phyloP scores from a whole-genome alignment of 2,329 filamentous ascomycete genomes.

The Chaetomium globosum region DNA sequence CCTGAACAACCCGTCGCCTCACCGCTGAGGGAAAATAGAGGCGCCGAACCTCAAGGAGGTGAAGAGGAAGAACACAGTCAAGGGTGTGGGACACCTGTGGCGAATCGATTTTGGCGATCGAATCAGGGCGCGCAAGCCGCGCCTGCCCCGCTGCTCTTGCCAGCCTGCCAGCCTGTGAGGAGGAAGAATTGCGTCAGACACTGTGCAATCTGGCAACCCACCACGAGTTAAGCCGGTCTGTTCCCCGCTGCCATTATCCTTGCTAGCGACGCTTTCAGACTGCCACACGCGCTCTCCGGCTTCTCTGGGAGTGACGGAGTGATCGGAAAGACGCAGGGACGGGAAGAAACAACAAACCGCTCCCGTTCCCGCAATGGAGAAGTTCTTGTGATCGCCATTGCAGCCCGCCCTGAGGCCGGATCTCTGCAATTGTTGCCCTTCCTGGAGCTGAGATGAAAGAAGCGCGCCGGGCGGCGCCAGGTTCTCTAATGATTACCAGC shows the following conservation, averaged over 20 bases:
- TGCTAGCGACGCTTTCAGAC: constrained; percentile 3
- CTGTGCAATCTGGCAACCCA: constrained; percentile 33
- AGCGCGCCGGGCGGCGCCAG: constrained; percentile 17
- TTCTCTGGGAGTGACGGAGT: not conserved
- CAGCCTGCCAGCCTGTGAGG: constrained; percentile 12
- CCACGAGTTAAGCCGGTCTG: constrained; percentile 9
- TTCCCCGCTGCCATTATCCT: constrained; percentile 17
- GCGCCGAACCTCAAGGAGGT: constrained; percentile 3
- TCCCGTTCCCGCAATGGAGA: not conserved
- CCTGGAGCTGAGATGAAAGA: constrained; percentile 18
- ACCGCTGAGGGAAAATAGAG: constrained; percentile 2
- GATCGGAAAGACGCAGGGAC: not conserved
- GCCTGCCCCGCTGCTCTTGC: constrained; percentile 15
- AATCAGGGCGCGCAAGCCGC: constrained; percentile 29
- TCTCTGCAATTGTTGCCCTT: constrained; percentile 9
- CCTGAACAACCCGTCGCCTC: not conserved
- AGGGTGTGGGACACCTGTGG: constrained; percentile 31
- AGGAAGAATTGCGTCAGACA: constrained; percentile 35
- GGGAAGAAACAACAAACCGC: not conserved
- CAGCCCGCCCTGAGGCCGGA: not conserved
- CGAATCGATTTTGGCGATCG: constrained; percentile 27
- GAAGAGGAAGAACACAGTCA: constrained; percentile 20
- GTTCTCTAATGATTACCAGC: constrained; percentile 25
- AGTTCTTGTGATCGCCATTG: not conserved
- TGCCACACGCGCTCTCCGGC: not conserved